These are phyloP conservation scores for Cordyceps tenuipes DNA, from an alignment of 2,329 filamentous ascomycete species.

Conservation along the genomic window DNA sequence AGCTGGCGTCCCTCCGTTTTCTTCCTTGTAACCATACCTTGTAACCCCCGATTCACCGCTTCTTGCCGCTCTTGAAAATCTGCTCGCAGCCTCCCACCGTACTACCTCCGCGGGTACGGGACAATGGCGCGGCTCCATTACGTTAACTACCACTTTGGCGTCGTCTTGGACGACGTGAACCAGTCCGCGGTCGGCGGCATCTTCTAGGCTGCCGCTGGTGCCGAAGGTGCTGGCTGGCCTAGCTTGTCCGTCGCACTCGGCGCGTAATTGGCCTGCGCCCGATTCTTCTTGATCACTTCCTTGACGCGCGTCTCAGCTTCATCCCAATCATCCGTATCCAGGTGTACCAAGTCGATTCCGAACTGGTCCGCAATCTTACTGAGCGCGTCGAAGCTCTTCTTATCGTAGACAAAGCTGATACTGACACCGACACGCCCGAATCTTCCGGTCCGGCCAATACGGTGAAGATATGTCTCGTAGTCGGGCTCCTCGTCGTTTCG, in stretches of 20 bases:
- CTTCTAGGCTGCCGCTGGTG: conserved; percentile 22
- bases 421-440: conserved; percentile 95
- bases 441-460: conserved; percentile 91
- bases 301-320: conserved; percentile 76
- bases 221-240: neutral
- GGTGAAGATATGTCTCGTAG: conserved; percentile 92
- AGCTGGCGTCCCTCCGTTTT: neutral
- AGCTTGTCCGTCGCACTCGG: conserved; percentile 34
- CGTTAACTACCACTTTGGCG: neutral
- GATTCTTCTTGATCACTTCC: conserved; percentile 65
- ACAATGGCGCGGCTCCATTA: neutral
- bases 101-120: neutral
- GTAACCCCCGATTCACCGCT: neutral
- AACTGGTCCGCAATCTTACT: conserved; percentile 74
- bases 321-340: conserved; percentile 87
- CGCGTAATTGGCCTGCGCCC: conserved; percentile 47
- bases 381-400: conserved; percentile 70
- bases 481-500: conserved; percentile 75
- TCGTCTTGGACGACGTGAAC: neutral
- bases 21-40: neutral
- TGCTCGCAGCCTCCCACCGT: neutral
- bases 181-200: neutral
- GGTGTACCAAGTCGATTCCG: conserved; percentile 68
- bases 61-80: neutral
- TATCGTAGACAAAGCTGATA: conserved; percentile 88